These are phyloP conservation scores for Mytilinidion resinicola DNA, from an alignment of 495 filamentous ascomycete species.

Conservation along the genomic window DNA sequence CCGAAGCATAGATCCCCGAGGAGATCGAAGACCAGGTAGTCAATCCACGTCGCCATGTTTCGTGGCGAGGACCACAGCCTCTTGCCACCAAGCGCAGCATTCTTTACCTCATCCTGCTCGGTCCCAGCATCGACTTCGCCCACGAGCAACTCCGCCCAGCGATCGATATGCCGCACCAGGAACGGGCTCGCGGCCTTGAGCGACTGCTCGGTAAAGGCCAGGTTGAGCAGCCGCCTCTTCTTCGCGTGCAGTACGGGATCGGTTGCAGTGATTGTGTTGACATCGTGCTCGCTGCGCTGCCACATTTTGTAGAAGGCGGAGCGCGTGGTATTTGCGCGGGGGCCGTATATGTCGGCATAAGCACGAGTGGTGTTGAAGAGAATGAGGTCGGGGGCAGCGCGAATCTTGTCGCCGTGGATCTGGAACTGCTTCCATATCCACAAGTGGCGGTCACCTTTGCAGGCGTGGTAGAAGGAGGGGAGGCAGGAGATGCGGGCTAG, in stretches of 20 bases:
- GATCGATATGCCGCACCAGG: slow-evolving; percentile 32
- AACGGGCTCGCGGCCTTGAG: too few species aligned
- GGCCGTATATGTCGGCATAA: slow-evolving; percentile 33
- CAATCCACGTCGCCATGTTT: slow-evolving; percentile 54
- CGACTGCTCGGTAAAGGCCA: slow-evolving; percentile 29
- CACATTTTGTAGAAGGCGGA: slow-evolving; percentile 27
- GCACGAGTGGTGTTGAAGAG: slow-evolving; percentile 31
- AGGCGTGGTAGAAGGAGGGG: slow-evolving; percentile 26
- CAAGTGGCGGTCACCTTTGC: slow-evolving; percentile 22
- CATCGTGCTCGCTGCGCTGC: slow-evolving; percentile 10
- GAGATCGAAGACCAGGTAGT: slow-evolving; percentile 63
- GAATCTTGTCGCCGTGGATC: slow-evolving; percentile 30
- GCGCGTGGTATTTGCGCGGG: slow-evolving; percentile 30
- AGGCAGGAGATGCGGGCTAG: slow-evolving; percentile 10
- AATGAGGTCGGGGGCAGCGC: slow-evolving; percentile 29
- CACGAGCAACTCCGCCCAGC: slow-evolving; percentile 30
- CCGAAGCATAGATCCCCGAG: slow-evolving; percentile 65
- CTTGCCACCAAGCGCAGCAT: too few species aligned
- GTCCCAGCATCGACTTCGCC: neutral
- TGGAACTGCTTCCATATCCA: slow-evolving; percentile 29
- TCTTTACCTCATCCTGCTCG: neutral
- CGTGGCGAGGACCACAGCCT: slow-evolving; percentile 18
- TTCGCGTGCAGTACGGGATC: slow-evolving; percentile 28
- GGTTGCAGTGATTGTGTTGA: slow-evolving; percentile 21
- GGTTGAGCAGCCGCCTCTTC: slow-evolving; percentile 30